A percentile compares a stretch with the other conserved stretches of the same genome.
Conservation (phyloP, 768 basidiomycete genomes). For the Boletus patriciae region DNA sequence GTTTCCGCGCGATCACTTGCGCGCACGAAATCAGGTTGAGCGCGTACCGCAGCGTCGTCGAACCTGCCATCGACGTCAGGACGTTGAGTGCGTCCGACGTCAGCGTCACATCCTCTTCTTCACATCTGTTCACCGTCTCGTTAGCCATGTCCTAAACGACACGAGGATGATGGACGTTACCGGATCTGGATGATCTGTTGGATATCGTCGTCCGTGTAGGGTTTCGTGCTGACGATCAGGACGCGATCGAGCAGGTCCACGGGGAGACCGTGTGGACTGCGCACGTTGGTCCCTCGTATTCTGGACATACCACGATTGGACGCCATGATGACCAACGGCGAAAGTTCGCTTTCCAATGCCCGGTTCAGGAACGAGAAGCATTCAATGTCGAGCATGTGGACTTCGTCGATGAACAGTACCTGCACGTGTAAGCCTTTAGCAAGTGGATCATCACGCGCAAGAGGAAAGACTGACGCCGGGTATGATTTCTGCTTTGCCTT, state of each 20-base stretch:
- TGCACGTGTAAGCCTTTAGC: constrained; percentile 28
- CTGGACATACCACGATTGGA: constrained; percentile 94
- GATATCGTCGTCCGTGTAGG: constrained; percentile 81
- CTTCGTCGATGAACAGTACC: constrained; percentile 99
- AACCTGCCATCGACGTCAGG: constrained; percentile 84
- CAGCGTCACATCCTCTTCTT: constrained; percentile 94
- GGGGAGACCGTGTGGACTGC: constrained; percentile 92
- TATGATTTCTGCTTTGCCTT: constrained; percentile 97
- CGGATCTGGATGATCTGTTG: constrained; percentile 91
- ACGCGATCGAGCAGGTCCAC: constrained; percentile 94
- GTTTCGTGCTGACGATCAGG: constrained; percentile 90
- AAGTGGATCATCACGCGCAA: neutral
- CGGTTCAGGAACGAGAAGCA: constrained; percentile 99
- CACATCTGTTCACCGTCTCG: constrained; percentile 54
- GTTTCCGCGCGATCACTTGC: constrained; percentile 78
- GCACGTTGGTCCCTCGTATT: constrained; percentile 93
- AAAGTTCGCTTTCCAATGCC: constrained; percentile 89
- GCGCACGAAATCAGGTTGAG: constrained; percentile 95
- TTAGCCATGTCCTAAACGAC: constrained; percentile 1
- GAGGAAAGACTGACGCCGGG: constrained; percentile 71
- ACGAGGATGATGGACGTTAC: constrained; percentile 34
- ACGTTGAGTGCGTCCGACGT: constrained; percentile 69
- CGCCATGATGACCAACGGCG: constrained; percentile 97
- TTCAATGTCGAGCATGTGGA: constrained; percentile 99
- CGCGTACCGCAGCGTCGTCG: constrained; percentile 91